phyloP scores from a whole-genome alignment of 2,329 filamentous ascomycete genomes.

The Stagonosporopsis rhizophila region DNA sequence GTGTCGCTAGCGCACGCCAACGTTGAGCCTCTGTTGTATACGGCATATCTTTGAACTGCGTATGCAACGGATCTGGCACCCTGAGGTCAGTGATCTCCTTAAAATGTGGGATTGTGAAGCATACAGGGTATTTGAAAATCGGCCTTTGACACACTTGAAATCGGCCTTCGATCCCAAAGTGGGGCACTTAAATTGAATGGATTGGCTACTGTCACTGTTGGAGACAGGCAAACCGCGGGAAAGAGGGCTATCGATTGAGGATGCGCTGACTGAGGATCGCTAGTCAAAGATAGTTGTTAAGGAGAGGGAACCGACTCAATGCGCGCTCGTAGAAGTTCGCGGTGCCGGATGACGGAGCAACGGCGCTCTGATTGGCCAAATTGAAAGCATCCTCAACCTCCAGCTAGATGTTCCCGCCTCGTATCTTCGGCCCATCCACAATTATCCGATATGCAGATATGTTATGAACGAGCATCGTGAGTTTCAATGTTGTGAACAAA shows the following conservation, averaged over 20 bases:
- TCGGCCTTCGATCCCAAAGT: background rate
- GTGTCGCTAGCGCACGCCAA: slow-evolving; percentile 54
- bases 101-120: background rate
- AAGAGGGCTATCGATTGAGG: background rate
- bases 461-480: no score
- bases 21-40: slow-evolving; percentile 44
- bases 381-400: slow-evolving; percentile 27
- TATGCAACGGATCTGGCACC: background rate
- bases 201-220: background rate
- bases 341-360: slow-evolving; percentile 6
- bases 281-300: background rate
- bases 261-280: background rate
- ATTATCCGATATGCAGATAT: background rate
- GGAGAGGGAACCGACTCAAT: slow-evolving; percentile 7
- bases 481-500: background rate
- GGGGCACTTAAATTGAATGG: background rate
- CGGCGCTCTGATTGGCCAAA: slow-evolving; percentile 32
- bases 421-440: background rate
- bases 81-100: background rate
- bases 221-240: background rate
- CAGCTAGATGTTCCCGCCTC: background rate
- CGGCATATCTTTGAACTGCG: slow-evolving; percentile 27
- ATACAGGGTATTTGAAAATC: background rate
- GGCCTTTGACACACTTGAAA: background rate
- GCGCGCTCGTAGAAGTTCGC: slow-evolving; percentile 8